phyloP scores from a whole-genome alignment of 371 early-diverging fungal genomes.

The Mucor lusitanicus region DNA sequence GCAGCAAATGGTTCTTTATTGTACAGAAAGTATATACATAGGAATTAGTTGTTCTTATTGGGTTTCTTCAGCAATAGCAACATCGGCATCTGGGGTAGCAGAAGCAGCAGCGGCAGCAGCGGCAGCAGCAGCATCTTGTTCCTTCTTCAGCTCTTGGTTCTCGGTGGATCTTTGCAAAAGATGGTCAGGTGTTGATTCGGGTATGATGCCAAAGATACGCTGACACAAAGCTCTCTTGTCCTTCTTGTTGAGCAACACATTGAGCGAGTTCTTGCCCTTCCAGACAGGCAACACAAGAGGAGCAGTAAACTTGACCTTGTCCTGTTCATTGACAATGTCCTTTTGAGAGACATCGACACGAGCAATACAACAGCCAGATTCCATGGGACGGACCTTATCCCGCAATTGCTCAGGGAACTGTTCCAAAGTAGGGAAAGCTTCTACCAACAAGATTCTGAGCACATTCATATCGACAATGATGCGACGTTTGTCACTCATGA shows the following conservation, averaged over 20 bases:
- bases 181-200: conserved; percentile 46
- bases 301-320: conserved; percentile 32
- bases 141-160: conserved; percentile 8
- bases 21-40: neutral
- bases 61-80: neutral
- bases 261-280: conserved; percentile 71
- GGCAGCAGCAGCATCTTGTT: conserved; percentile 12
- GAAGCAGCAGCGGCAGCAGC: conserved; percentile 7
- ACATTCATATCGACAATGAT: conserved; percentile 55
- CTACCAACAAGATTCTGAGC: conserved; percentile 57
- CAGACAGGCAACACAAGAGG: conserved; percentile 71
- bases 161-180: conserved; percentile 32
- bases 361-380: conserved; percentile 65
- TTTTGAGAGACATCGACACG: conserved; percentile 41
- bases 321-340: neutral
- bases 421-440: conserved; percentile 60
- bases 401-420: conserved; percentile 32
- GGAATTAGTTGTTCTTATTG: neutral
- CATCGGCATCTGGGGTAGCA: neutral
- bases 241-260: conserved; percentile 74
- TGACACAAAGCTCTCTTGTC: conserved; percentile 58
- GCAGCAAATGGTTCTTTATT: neutral
- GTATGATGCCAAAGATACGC: conserved; percentile 44
- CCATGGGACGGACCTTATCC: conserved; percentile 7
- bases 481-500: conserved; percentile 56